These are phyloP conservation scores for Phascolomyces articulosus DNA, from an alignment of 371 early-diverging fungal genomes.

Conservation along the genomic window DNA sequence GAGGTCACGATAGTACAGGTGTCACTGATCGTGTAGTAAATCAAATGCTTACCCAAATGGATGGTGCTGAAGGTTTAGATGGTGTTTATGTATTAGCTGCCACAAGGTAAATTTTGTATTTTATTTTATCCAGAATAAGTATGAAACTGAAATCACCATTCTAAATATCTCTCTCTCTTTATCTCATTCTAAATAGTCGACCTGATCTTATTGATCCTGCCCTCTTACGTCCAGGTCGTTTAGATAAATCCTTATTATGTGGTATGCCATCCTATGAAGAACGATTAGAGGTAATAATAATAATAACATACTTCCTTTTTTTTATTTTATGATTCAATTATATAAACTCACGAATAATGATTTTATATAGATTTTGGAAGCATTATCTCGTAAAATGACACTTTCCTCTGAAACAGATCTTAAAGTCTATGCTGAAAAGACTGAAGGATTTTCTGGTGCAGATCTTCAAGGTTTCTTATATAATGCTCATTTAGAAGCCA, in stretches of 20 bases:
- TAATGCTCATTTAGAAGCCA: conserved; percentile 89
- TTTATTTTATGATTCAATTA: no score
- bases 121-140: no score
- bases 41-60: conserved; percentile 95
- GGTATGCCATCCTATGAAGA: conserved; percentile 81
- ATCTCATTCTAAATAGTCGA: conserved; percentile 64
- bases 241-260: conserved; percentile 94
- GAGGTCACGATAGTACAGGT: conserved; percentile 92
- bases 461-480: conserved; percentile 94
- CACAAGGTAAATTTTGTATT: conserved; percentile 65
- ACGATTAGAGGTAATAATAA: conserved; percentile 55
- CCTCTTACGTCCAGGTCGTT: conserved; percentile 96
- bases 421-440: conserved; percentile 59
- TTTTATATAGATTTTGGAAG: conserved; percentile 55
- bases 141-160: no score
- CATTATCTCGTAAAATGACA: conserved; percentile 69
- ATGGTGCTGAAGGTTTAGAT: conserved; percentile 92
- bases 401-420: conserved; percentile 65
- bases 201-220: conserved; percentile 99
- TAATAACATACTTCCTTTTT: neutral
- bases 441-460: conserved; percentile 87
- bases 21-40: conserved; percentile 96
- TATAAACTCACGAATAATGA: no score
- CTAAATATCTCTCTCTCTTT: no score
- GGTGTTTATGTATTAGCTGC: conserved; percentile 95